Percentiles rank a stretch among this genome's conserved stretches.
Evolutionary conservation across 352 stramenopile genomes (phyloP).

Genomic region (Globisporangium abappressorium): DNA sequence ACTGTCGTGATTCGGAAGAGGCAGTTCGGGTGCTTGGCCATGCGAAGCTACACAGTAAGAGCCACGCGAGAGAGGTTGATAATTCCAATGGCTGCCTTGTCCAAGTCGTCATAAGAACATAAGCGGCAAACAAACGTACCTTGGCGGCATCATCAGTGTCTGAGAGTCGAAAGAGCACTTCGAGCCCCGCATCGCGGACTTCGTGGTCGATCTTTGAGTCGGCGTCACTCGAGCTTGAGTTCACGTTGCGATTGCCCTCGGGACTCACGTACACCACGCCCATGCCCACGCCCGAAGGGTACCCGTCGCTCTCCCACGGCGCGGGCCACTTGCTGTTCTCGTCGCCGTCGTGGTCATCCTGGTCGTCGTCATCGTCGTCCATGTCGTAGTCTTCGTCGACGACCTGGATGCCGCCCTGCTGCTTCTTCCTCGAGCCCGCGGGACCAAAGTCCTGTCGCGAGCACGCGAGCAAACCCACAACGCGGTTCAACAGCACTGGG

Average conservation of each 20-base stretch:
- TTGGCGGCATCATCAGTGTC: conserved; percentile 60
- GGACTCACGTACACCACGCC: conserved; percentile 75
- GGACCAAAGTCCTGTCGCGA: conserved; percentile 49
- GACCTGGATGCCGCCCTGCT: conserved; percentile 25
- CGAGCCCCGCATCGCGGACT: conserved; percentile 68
- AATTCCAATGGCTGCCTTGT: background rate
- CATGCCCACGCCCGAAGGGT: conserved; percentile 68
- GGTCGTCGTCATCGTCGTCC: conserved; percentile 46
- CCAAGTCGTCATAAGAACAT: background rate
- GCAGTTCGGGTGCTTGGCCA: conserved; percentile 67
- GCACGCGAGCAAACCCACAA: conserved; percentile 51
- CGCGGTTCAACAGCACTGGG: conserved; percentile 40
- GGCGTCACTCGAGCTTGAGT: conserved; percentile 30
- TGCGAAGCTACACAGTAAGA: conserved; percentile 33
- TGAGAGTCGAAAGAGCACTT: conserved; percentile 72
- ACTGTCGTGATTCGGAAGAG: conserved; percentile 48
- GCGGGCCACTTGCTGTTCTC: conserved; percentile 59
- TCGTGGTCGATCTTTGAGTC: conserved; percentile 70
- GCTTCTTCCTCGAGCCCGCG: conserved; percentile 23
- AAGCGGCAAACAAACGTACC: conserved; percentile 16
- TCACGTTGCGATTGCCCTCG: conserved; percentile 53
- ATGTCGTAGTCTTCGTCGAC: conserved; percentile 46
- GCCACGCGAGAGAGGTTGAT: background rate
- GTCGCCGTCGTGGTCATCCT: conserved; percentile 48
- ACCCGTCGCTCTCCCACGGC: conserved; percentile 72